These are phyloP conservation scores for Aspergillus calidoustus DNA, from an alignment of 2,329 filamentous ascomycete genomes.

Conservation along the genomic window DNA sequence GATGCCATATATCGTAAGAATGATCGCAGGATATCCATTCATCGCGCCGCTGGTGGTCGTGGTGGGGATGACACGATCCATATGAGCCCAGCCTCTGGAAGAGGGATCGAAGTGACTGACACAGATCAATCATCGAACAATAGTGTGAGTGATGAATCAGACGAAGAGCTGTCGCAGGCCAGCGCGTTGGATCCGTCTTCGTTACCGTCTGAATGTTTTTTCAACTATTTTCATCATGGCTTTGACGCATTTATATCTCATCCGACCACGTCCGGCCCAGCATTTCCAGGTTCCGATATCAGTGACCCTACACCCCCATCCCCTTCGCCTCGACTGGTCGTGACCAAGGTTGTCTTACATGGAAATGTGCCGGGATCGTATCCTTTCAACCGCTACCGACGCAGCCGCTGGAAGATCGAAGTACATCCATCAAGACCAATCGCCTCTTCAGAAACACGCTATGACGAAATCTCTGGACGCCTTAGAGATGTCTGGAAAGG, in stretches of 20 bases:
- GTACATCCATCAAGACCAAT: slow-evolving; percentile 48
- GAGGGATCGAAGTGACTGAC: slow-evolving; percentile 58
- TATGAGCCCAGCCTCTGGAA: slow-evolving; percentile 41
- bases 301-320: slow-evolving; percentile 36
- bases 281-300: slow-evolving; percentile 59
- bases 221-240: slow-evolving; percentile 95
- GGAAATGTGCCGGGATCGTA: slow-evolving; percentile 95
- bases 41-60: slow-evolving; percentile 49
- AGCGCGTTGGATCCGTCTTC: slow-evolving; percentile 64
- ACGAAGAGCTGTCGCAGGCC: slow-evolving; percentile 59
- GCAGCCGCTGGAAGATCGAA: slow-evolving; percentile 82
- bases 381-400: slow-evolving; percentile 91
- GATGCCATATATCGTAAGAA: slow-evolving; percentile 93
- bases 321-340: slow-evolving; percentile 69
- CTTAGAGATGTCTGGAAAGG: slow-evolving; percentile 73
- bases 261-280: slow-evolving; percentile 67
- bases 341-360: slow-evolving; percentile 90
- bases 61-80: slow-evolving; percentile 38
- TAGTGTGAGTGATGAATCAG: slow-evolving; percentile 70
- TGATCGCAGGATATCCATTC: slow-evolving; percentile 86
- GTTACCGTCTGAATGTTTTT: slow-evolving; percentile 70
- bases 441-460: slow-evolving; percentile 77
- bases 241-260: slow-evolving; percentile 92
- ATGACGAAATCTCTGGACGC: slow-evolving; percentile 70
- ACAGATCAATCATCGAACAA: slow-evolving; percentile 77